Evolutionary conservation across 768 basidiomycete species (phyloP).

Genomic region (Cystofilobasidium macerans): DNA sequence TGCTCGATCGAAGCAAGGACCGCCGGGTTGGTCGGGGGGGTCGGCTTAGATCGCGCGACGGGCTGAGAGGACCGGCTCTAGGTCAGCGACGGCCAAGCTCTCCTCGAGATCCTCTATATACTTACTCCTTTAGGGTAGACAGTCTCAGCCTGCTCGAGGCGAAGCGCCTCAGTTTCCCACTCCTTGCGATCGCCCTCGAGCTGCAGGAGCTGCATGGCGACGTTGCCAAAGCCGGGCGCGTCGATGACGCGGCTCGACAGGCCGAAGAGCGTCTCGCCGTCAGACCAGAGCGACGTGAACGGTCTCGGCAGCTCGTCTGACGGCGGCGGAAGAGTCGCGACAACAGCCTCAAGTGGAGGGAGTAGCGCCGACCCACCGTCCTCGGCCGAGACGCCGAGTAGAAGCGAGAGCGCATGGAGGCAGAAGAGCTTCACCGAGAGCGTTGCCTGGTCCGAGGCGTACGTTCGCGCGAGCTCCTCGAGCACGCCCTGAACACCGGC

Average conservation of each 20-base stretch:
- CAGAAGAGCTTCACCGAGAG: not conserved
- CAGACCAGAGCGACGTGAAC: slow-evolving; percentile 13
- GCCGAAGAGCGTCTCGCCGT: slow-evolving; percentile 17
- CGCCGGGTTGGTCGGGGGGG: not conserved
- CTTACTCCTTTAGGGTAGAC: too few relatives aligned
- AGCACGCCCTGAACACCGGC: not conserved
- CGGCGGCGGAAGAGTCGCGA: not conserved
- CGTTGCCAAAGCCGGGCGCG: slow-evolving; percentile 2
- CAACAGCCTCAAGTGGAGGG: not conserved
- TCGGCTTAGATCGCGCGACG: slow-evolving; percentile 53
- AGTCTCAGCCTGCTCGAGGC: not conserved
- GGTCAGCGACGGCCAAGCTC: not conserved
- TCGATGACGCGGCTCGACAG: slow-evolving; percentile 3
- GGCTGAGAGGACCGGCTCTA: slow-evolving; percentile 41
- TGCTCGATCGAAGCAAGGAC: not conserved
- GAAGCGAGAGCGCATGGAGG: not conserved
- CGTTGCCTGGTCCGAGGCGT: not conserved
- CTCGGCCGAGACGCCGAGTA: not conserved
- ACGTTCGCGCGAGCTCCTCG: not conserved
- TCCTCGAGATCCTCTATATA: too few relatives aligned
- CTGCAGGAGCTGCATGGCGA: slow-evolving; percentile 16
- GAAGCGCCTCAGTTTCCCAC: slow-evolving; percentile 6
- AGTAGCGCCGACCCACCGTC: not conserved
- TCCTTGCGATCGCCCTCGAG: slow-evolving; percentile 10
- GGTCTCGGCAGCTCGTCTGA: not conserved